These are phyloP conservation scores for Tolypocladium ovalisporum DNA, from an alignment of 2,329 filamentous ascomycete genomes.

Conservation along the genomic window DNA sequence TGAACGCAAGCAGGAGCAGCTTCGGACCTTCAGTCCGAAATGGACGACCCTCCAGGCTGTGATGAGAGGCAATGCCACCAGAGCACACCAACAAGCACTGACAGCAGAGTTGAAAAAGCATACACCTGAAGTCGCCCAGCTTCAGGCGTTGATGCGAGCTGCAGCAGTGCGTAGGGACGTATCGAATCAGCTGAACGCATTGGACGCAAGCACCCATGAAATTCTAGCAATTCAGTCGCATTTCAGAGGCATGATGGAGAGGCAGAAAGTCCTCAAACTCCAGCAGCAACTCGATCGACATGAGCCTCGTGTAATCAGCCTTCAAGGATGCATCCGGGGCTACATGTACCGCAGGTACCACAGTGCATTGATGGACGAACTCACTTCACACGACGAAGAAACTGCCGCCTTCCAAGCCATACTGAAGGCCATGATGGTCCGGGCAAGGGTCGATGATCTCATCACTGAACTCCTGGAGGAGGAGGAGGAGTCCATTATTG, in stretches of 20 bases:
- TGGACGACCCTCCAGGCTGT: slow-evolving; percentile 35
- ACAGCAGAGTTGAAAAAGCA: slow-evolving; percentile 38
- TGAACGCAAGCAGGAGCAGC: slow-evolving; percentile 35
- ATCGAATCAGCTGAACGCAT: slow-evolving; percentile 31
- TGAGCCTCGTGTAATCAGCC: slow-evolving; percentile 40
- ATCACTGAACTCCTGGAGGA: slow-evolving; percentile 72
- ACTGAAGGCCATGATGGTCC: slow-evolving; percentile 66
- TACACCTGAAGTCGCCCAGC: slow-evolving; percentile 26
- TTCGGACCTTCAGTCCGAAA: slow-evolving; percentile 35
- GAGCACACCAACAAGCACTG: slow-evolving; percentile 31
- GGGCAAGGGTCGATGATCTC: slow-evolving; percentile 61
- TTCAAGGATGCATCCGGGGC: slow-evolving; percentile 62
- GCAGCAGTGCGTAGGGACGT: slow-evolving; percentile 42
- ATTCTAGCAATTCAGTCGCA: slow-evolving; percentile 45
- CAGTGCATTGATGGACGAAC: slow-evolving; percentile 52
- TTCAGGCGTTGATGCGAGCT: slow-evolving; percentile 44
- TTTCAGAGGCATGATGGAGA: slow-evolving; percentile 50
- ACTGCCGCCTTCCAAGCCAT: slow-evolving; percentile 64
- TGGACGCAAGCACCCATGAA: slow-evolving; percentile 33
- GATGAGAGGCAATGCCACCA: slow-evolving; percentile 35
- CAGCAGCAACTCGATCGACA: slow-evolving; percentile 47
- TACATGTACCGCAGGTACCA: slow-evolving; percentile 51
- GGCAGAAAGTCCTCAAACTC: slow-evolving; percentile 36
- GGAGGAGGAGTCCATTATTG: slow-evolving; percentile 66
- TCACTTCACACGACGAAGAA: slow-evolving; percentile 57